A percentile compares a stretch with the other conserved stretches of the same genome.
These are phyloP conservation scores for Teratosphaeria gauchensis DNA, from an alignment of 2,329 filamentous ascomycete genomes.

Conservation along the genomic window DNA sequence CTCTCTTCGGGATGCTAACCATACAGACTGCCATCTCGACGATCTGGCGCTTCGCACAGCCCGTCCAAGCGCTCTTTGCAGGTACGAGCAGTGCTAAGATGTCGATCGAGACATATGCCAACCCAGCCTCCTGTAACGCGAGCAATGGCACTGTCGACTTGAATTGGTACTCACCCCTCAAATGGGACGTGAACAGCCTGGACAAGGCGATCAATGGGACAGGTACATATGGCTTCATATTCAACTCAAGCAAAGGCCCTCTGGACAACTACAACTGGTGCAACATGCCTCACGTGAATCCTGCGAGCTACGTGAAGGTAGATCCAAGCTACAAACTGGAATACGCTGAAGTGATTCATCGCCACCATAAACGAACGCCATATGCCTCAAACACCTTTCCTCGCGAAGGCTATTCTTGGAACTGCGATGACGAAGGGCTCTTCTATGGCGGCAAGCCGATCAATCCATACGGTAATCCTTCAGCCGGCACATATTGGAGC, in stretches of 20 bases:
- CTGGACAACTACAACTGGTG: slow-evolving; percentile 68
- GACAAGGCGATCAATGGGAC: slow-evolving; percentile 45
- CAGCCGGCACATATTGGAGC: slow-evolving; percentile 55
- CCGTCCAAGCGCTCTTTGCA: slow-evolving; percentile 13
- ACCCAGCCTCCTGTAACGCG: slow-evolving; percentile 1
- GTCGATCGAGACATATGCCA: background rate
- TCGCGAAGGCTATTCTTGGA: slow-evolving; percentile 60
- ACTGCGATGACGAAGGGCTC: slow-evolving; percentile 60
- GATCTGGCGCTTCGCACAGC: slow-evolving; percentile 21
- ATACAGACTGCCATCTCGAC: slow-evolving; percentile 16
- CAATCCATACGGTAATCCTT: slow-evolving; percentile 34
- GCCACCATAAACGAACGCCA: slow-evolving; percentile 77
- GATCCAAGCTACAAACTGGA: slow-evolving; percentile 50
- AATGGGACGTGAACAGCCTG: slow-evolving; percentile 53
- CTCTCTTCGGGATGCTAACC: slow-evolving; percentile 16
- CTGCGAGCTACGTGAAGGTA: slow-evolving; percentile 49
- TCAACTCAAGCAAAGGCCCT: slow-evolving; percentile 49
- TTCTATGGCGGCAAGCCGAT: slow-evolving; percentile 59
- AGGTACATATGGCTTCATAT: slow-evolving; percentile 66
- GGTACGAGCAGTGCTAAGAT: background rate
- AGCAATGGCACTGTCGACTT: slow-evolving; percentile 28
- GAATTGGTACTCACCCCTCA: slow-evolving; percentile 50
- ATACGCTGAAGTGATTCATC: slow-evolving; percentile 75
- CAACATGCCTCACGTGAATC: slow-evolving; percentile 78
- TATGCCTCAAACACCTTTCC: slow-evolving; percentile 72